These are phyloP conservation scores for Paecilomyces sp. DNA, from an alignment of 2,329 filamentous ascomycete genomes.

Conservation along the genomic window DNA sequence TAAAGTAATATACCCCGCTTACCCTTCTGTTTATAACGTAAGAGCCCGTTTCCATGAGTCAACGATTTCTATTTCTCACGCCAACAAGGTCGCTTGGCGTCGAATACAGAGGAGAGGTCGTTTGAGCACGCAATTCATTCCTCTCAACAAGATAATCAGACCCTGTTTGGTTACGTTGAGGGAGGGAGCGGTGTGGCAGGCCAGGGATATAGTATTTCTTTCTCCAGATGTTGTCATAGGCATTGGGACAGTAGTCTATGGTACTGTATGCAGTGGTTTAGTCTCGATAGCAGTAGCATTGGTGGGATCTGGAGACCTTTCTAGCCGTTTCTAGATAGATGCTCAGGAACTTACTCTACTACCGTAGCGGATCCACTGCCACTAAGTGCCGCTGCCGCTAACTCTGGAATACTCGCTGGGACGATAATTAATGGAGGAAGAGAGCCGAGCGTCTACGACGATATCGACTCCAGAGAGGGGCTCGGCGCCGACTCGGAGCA, in stretches of 20 bases:
- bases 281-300: background rate
- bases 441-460: too few relatives aligned
- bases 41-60: background rate
- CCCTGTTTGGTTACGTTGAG: background rate
- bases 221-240: too few relatives aligned
- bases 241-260: too few relatives aligned
- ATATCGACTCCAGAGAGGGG: too few relatives aligned
- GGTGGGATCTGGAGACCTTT: background rate
- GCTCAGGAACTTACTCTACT: background rate
- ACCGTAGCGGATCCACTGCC: background rate
- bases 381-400: too few relatives aligned
- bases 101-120: background rate
- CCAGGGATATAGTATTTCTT: too few relatives aligned
- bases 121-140: background rate
- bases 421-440: too few relatives aligned
- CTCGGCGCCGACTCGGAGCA: too few relatives aligned
- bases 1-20: background rate
- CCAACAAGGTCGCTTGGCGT: background rate
- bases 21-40: background rate
- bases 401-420: too few relatives aligned
- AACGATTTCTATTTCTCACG: background rate
- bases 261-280: too few relatives aligned
- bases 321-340: background rate
- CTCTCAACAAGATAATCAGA: background rate
- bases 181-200: background rate